Conservation (phyloP, 83 land plant genomes). For the Picea abies region DNA sequence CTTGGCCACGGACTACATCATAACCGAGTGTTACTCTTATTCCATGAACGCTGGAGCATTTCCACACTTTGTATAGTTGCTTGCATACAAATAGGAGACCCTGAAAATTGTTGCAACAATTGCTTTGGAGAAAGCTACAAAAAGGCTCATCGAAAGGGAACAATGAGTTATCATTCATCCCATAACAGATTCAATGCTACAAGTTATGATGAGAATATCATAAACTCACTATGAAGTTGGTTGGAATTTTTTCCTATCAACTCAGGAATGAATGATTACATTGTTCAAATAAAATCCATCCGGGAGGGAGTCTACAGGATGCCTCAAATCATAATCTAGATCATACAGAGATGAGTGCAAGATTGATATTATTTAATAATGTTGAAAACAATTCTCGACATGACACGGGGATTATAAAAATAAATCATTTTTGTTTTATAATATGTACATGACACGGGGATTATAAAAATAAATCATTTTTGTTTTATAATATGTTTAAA, state of each 20-base stretch:
- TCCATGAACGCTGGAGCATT: no score
- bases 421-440: no score
- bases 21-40: no score
- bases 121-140: no score
- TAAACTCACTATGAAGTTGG: constrained; percentile 34
- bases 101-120: no score
- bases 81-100: no score
- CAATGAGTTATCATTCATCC: constrained; percentile 38
- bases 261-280: constrained; percentile 13
- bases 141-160: constrained; percentile 15
- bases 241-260: neutral
- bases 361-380: neutral
- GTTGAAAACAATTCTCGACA: neutral
- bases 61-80: no score
- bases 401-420: neutral
- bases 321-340: neutral
- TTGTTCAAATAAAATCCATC: no score
- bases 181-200: constrained; percentile 5
- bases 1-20: no score
- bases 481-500: no score
- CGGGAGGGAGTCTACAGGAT: no score
- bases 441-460: neutral
- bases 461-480: no score
- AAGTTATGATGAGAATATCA: constrained; percentile 24
- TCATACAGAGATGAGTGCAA: neutral